Base-by-base conservation (phyloP, 257 asterid genomes). In the Capsicum pubescens region DNA sequence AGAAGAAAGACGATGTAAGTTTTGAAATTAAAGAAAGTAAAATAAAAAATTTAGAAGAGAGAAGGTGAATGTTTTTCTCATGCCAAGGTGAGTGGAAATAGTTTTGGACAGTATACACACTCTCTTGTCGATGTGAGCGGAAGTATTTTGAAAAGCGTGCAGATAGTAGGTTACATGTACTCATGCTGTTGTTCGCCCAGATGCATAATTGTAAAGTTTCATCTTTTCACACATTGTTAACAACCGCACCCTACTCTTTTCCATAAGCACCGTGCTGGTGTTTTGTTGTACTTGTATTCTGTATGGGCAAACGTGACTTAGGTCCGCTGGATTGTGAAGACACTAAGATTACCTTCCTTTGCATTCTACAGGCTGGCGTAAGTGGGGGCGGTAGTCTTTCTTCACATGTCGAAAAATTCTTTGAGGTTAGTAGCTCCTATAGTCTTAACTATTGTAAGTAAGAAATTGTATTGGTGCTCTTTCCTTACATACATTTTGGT, bases 381-480 rank as follows among this genome's bases (percentile, higher is more conserved):
- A 95, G 97, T 82, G 99, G 99, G 88, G 99, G 99, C 21, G 99
- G 97, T 82, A 93, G 97, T 89, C 92, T 95, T 87, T 92, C 99
- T 64, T 87, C 95, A 39, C 93, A 93, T 84, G 89, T 95, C 46
- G 99, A 95, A 91, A 90, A 81, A 86, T 95, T 97, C 88, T 97
- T 93, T 71, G 98, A 97, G 98, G 98, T 94, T 70, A 9, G 88
- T 80, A 84, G 86, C 77, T 83, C 69, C 52, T 78, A 54, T 82
- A 84, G 64, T 83, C 63, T 82, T 84, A 39, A 81, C 63, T 79
- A 72, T 76, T 78, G 57, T 81, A 77, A 35, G 44, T 21, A 81
- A 61, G 81, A 48, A 55, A 8, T 61, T 80, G 42, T 79, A 32
- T 59, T 39, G 8, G 36, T 35, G 39, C 60, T 63, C 63, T 16